Base-by-base conservation (phyloP, 495 filamentous ascomycete genomes). In the Penicillium malachiteum region DNA sequence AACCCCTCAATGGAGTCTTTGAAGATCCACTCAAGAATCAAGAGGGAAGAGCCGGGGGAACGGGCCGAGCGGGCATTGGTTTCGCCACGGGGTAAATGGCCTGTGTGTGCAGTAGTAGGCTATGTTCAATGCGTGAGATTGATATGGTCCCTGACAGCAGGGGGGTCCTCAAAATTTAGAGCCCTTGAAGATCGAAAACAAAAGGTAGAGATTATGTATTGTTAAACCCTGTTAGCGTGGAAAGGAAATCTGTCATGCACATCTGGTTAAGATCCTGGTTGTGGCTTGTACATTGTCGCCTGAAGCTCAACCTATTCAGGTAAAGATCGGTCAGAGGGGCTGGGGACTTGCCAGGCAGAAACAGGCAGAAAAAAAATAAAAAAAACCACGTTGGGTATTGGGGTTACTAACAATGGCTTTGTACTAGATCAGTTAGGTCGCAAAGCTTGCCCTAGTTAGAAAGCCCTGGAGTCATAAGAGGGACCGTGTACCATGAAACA, bases 21-120 rank as follows among this genome's bases (percentile, higher is more conserved):
- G 55, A 54, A 21, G 55, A 30, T 50, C 55, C 61, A 56, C 54
- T 35, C 45, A n/a, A n/a, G n/a, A n/a, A n/a, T 44, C 17, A 39
- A 49, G 34, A 57, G 40, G 53, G 56, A 52, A 62, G 56, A 60
- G 59, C 48, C 65, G 56, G 63, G 59, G 64, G 65, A 54, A 65
- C 65, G 65, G 65, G 62, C 65, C 65, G 65, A 60, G 54, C 51
- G 52, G 56, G 57, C 41, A 53, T 56, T 46, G 45, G 18, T 37
- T 34, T 65, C 42, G 46, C 62, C 64, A 67, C 55, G 42, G 42
- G 47, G 48, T 31, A 26, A 43, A 50, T 31, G 21, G 37, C 35
- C 21, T 45, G 50, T 57, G 39, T 10, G 18, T 44, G 42, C 42
- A 44, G 17, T 13, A 44, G 42, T 44, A 17, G 42, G 42, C 31